Conservation (phyloP, 176 grass and related monocot genomes). For the Oryza australiensis region DNA sequence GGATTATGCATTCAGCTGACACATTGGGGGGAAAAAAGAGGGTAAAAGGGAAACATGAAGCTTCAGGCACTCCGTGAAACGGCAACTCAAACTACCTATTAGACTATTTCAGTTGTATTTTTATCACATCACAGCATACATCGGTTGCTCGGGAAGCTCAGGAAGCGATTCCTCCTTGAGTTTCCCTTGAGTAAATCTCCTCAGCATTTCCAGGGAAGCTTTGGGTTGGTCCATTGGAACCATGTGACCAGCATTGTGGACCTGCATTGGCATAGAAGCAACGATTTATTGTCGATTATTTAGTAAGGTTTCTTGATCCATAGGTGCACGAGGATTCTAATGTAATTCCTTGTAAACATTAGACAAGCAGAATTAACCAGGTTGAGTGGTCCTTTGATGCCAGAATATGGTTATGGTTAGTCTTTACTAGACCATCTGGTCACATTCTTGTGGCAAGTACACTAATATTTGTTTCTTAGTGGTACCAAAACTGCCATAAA, state of each 20-base stretch:
- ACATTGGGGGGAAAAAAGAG: not conserved
- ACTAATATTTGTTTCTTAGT: not conserved
- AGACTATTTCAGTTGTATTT: not conserved
- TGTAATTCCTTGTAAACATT: not conserved
- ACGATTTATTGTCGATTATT: not conserved
- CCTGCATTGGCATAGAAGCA: slow-evolving; percentile 43
- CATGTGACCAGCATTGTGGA: slow-evolving; percentile 94
- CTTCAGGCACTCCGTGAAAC: slow-evolving; percentile 6
- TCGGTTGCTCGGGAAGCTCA: not conserved
- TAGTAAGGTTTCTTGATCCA: not conserved
- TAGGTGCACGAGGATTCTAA: not conserved
- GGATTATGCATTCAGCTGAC: not conserved
- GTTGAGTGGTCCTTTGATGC: not conserved
- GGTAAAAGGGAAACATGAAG: not conserved
- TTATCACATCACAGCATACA: slow-evolving; percentile 42
- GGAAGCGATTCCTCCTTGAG: slow-evolving; percentile 41
- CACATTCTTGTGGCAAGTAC: not conserved
- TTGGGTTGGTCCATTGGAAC: slow-evolving; percentile 97
- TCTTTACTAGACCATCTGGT: not conserved
- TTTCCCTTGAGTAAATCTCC: slow-evolving; percentile 65
- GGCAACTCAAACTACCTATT: slow-evolving; percentile 8
- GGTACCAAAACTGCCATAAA: not conserved
- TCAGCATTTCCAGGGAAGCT: slow-evolving; percentile 83
- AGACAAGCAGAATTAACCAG: not conserved
- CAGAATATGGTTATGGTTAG: not conserved